Conservation (phyloP, 2,329 filamentous ascomycete genomes). For the Gaeumannomyces sp. region DNA sequence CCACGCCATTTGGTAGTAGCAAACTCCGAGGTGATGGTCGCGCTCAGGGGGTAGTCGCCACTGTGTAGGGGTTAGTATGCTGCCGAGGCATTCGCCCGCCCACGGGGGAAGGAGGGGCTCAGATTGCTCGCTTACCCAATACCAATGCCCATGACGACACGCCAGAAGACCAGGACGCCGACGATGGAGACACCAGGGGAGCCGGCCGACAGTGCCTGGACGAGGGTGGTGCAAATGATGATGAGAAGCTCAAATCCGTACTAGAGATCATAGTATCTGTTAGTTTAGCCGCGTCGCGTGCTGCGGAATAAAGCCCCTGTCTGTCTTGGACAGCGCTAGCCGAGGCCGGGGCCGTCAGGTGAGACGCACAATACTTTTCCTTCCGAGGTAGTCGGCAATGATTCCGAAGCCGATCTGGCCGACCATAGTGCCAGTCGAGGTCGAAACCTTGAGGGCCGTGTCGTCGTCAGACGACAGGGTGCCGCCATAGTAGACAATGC, state of each 20-base stretch:
- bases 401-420: slow-evolving; percentile 77
- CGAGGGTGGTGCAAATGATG: slow-evolving; percentile 73
- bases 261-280: slow-evolving; percentile 11
- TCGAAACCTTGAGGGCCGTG: slow-evolving; percentile 80
- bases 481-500: slow-evolving; percentile 66
- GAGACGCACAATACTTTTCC: slow-evolving; percentile 16
- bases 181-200: slow-evolving; percentile 58
- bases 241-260: slow-evolving; percentile 74
- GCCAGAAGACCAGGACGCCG: slow-evolving; percentile 72
- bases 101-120: too few species aligned
- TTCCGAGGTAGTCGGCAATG: slow-evolving; percentile 64
- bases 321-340: not conserved
- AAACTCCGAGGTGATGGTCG: slow-evolving; percentile 82
- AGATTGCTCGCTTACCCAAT: not conserved
- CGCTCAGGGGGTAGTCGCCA: slow-evolving; percentile 75
- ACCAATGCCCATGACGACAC: slow-evolving; percentile 57
- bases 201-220: slow-evolving; percentile 59
- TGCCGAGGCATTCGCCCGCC: not conserved
- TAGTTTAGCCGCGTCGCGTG: not conserved
- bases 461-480: slow-evolving; percentile 62
- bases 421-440: slow-evolving; percentile 75
- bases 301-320: not conserved
- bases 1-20: slow-evolving; percentile 80
- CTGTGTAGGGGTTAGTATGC: not conserved
- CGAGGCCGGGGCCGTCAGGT: not conserved